A percentile compares a stretch with the other conserved stretches of the same genome.
phyloP scores from a whole-genome alignment of 495 filamentous ascomycete genomes.

The Aspergillus baeticus region DNA sequence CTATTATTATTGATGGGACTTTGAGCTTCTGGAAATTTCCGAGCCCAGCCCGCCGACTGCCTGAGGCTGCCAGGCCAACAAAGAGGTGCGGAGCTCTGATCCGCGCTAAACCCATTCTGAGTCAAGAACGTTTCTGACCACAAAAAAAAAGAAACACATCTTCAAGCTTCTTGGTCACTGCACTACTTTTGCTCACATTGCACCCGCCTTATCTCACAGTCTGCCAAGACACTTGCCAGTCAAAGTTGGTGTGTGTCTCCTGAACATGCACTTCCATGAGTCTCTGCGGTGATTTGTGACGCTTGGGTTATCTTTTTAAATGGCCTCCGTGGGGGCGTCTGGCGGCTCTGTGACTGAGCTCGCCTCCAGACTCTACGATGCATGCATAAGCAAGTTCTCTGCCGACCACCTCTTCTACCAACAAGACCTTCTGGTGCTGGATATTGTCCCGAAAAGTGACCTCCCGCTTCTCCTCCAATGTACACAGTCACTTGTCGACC shows the following conservation, averaged over 20 bases:
- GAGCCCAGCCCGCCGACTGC: slow-evolving; percentile 13
- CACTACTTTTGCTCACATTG: not conserved
- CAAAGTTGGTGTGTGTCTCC: slow-evolving; percentile 9
- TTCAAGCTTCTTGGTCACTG: slow-evolving; percentile 24
- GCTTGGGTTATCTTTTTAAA: slow-evolving; percentile 19
- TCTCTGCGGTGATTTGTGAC: slow-evolving; percentile 24
- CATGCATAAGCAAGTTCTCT: slow-evolving; percentile 38
- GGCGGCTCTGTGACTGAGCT: slow-evolving; percentile 34
- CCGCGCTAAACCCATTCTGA: slow-evolving; percentile 29
- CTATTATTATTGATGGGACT: slow-evolving; percentile 20
- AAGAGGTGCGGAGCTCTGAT: slow-evolving; percentile 17
- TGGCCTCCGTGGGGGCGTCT: slow-evolving; percentile 36
- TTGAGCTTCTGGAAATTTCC: slow-evolving; percentile 54
- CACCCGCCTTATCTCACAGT: not conserved
- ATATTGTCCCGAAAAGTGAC: slow-evolving; percentile 60
- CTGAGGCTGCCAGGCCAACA: slow-evolving; percentile 27
- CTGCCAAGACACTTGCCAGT: not conserved
- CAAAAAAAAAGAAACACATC: slow-evolving; percentile 38
- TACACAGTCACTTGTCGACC: slow-evolving; percentile 60
- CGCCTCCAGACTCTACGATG: slow-evolving; percentile 45
- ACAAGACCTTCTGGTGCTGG: slow-evolving; percentile 60
- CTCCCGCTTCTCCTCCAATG: slow-evolving; percentile 56
- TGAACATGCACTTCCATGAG: slow-evolving; percentile 32
- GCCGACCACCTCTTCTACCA: slow-evolving; percentile 61
- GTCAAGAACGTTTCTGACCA: slow-evolving; percentile 19